A percentile compares a stretch with the other conserved stretches of the same genome.
Evolutionary conservation across 1,139 yeast genomes (phyloP).

Genomic region (Candida albicans): DNA sequence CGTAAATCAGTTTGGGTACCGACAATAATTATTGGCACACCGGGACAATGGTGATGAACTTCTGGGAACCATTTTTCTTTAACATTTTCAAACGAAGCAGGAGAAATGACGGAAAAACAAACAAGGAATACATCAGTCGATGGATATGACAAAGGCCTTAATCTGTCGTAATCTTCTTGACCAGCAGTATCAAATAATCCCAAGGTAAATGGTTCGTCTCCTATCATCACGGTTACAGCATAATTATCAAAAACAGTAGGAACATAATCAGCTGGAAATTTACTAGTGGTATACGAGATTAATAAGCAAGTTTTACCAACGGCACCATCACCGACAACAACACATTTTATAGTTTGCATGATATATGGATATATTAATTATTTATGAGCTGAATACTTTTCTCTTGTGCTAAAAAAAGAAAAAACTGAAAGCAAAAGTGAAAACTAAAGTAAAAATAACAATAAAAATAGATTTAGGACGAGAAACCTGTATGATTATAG

Average conservation of each 20-base stretch:
- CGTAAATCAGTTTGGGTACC: conserved; percentile 96
- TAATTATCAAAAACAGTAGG: conserved; percentile 94
- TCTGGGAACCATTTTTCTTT: conserved; percentile 83
- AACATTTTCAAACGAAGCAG: conserved; percentile 78
- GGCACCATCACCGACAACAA: conserved; percentile 96
- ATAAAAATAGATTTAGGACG: too few species aligned
- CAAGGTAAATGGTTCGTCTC: conserved; percentile 75
- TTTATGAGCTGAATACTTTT: neutral
- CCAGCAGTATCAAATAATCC: conserved; percentile 99
- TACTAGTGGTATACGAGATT: conserved; percentile 88
- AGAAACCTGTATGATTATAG: too few species aligned
- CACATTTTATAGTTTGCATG: conserved; percentile 92
- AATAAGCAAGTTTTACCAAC: conserved; percentile 92
- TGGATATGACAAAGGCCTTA: conserved; percentile 89
- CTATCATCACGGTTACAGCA: conserved; percentile 83
- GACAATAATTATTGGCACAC: conserved; percentile 88
- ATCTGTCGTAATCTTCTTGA: conserved; percentile 88
- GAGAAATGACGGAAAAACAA: conserved; percentile 85
- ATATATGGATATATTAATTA: neutral
- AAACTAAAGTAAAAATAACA: too few species aligned
- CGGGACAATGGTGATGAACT: conserved; percentile 78
- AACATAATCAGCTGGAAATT: conserved; percentile 92
- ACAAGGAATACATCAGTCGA: conserved; percentile 87
- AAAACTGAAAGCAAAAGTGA: neutral
- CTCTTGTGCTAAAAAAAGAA: neutral